Base-by-base conservation (phyloP, 2,329 filamentous ascomycete genomes). In the Grosmannia serpens region DNA sequence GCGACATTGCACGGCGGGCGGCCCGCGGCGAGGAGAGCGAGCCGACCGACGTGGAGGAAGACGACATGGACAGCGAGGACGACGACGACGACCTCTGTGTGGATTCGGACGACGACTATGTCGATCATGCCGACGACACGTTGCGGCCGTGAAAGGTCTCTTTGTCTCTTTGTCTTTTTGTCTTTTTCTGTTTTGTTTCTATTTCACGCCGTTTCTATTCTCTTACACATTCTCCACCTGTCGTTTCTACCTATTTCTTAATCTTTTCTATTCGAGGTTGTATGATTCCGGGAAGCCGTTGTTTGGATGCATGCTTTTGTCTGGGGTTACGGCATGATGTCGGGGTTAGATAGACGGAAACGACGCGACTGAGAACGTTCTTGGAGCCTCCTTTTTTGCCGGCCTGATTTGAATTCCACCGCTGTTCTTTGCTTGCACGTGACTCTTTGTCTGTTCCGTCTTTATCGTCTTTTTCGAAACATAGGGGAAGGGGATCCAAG, bases 1-100 rank as follows among this genome's bases (percentile, higher is more conserved):
- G 83, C 57, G 79, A 79, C 47, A 69, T 74, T 51, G 79, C 77
- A 24, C 70, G 74, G 52, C 73, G 76, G n/a, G 78, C 76, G 4
- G 75, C 77, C 0, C 69, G 73, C 47, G 78, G 77, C 9, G 67
- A 67, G 47, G 64, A 60, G 20, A 61, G 56, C 22, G 53, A 59
- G 9, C 49, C 56, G 47, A 54, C 60, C 4, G 61, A 59, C 29
- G 54, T 46, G 10, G 58, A 57, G 11, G 62, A 56, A 26, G 59
- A 35, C 29, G 49, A 33, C 47, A 41, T 11, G 4, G 59, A 50
- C 15, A 29, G 33, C 46, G 33, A 44, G 2, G 24, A 26, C 6
- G 35, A 41, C 24, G 56, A 41, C 33, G 38, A 31, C 22, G 47
- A 44, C 13, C 11, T 22, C 17, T 24, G 17, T 9, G 22, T 6